Evolutionary conservation across 768 basidiomycete genomes (phyloP).

Genomic region (Xerocomellus chrysenteron): DNA sequence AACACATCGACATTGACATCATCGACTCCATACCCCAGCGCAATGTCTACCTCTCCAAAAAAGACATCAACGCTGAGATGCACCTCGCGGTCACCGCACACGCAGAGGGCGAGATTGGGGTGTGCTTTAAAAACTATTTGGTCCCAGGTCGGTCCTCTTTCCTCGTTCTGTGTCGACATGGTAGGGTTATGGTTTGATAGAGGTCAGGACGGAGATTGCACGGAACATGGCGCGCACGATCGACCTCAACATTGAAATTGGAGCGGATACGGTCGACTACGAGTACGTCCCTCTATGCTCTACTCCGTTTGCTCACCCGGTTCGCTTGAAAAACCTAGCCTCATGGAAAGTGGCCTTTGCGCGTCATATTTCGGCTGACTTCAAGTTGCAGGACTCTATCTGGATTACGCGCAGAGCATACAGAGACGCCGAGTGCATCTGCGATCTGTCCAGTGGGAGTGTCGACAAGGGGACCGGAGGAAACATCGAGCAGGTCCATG

Average conservation of each 20-base stretch:
- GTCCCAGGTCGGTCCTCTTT: slow-evolving; percentile 40
- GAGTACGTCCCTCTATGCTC: slow-evolving; percentile 52
- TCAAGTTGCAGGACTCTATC: too few relatives aligned
- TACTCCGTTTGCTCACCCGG: not conserved
- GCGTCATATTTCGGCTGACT: too few relatives aligned
- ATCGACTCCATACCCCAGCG: slow-evolving; percentile 81
- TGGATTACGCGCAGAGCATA: too few relatives aligned
- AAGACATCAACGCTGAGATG: slow-evolving; percentile 83
- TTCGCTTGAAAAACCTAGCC: too few relatives aligned
- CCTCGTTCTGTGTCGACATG: not conserved
- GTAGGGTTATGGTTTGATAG: slow-evolving; percentile 28
- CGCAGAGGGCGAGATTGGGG: slow-evolving; percentile 50
- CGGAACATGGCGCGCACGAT: slow-evolving; percentile 61
- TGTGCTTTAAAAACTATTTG: slow-evolving; percentile 82
- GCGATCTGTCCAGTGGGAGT: too few relatives aligned
- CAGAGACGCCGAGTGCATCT: too few relatives aligned
- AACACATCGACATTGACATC: slow-evolving; percentile 92
- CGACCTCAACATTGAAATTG: slow-evolving; percentile 49
- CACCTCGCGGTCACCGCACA: slow-evolving; percentile 58
- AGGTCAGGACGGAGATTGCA: slow-evolving; percentile 45
- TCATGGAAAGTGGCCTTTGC: too few relatives aligned
- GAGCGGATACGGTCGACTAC: slow-evolving; percentile 89
- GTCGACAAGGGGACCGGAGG: too few relatives aligned
- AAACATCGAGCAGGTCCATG: too few relatives aligned
- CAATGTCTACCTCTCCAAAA: slow-evolving; percentile 87